Evolutionary conservation across 306 rosid genomes (phyloP), one percentile per base, ranked within the genome.

Genomic region (Pyrus bretschneideri): DNA sequence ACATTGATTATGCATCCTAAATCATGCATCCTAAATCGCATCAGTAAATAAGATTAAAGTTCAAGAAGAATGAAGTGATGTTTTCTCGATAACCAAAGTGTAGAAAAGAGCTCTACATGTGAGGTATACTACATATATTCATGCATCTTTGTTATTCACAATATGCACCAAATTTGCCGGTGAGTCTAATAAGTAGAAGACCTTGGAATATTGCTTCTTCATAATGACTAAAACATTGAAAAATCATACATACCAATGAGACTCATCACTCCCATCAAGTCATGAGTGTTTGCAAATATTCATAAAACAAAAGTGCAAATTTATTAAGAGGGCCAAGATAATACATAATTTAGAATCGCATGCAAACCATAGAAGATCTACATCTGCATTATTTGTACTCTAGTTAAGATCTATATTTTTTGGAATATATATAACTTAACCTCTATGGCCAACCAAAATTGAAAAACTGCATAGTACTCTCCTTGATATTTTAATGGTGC

Each of bases 361-460:
- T 29, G 9, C 31, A 69, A n/a, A 35, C 13, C 57, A 58, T 10
- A 27, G 22, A 67, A 49, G 55, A 60, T 42, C 22, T 33, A n/a
- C 46, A 70, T 30, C 52, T 29, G 30, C 51, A 29, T 77, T 77
- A 77, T 77, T 76, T 33, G 66, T 23, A 67, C 9, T n/a, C 14
- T 4, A 1, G 30, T 7, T 31, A 67, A 12, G 49, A 65, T 25
- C 55, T 45, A 67, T 17, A 67, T 55, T 19, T 58, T 22, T 58
- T 33, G 35, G 17, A 30, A 30, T 21, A 58, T 44, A 51, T 51
- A 51, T 51, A 51, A 51, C 55, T 49, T 49, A 42, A 77, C 54
- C 45, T 77, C 58, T 30, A 42, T 59, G 59, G 69, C 69, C 33
- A 59, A 61, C 75, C 69, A 46, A 22, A 65, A 61, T 31, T 19